Evolutionary conservation across 441 rosid genomes (phyloP), one percentile per base, ranked within the genome.

Genomic region (Pelargonium fulgidum): DNA sequence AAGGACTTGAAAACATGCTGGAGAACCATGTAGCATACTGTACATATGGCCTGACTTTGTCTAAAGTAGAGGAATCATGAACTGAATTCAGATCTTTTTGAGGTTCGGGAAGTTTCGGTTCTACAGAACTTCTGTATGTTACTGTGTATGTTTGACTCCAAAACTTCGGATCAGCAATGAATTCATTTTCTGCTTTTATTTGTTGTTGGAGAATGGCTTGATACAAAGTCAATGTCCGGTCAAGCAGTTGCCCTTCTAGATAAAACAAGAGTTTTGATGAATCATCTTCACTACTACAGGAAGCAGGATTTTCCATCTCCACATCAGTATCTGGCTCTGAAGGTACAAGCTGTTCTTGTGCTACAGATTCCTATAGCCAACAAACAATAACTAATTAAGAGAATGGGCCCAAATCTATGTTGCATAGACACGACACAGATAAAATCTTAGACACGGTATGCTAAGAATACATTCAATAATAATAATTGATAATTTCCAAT

Each of bases 171-270:
- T 85, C 79, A 9, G 75, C 65, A 70, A 79, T 73, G 17, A 77
- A 72, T 73, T 89, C 97, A 50, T 45, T 75, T 70, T 82, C 89
- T 62, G 85, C 81, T 80, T 81, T 86, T 26, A 92, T 73, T 77
- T 79, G 81, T 72, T 86, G 92, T 71, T 81, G 90, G 78, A 95
- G 86, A 73, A 95, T 81, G 67, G 90, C 91, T 79, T 95, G 99
- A 83, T 87, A 95, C 42, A 95, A 68, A 19, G 97, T 83, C 79
- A 81, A 72, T 36, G 81, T 83, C 39, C 65, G 77, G 69, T 89
- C 86, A 67, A 95, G 76, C 78, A 79, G 83, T 77, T 78, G 76
- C 42, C 97, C 99, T 59, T 83, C 91, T 26, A 95, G 80, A 78
- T 79, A 88, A 82, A 95, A 84, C 73, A 72, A 64, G 76, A 95